A percentile compares a stretch with the other conserved stretches of the same genome.
These are phyloP conservation scores for Fusarium heterosporum DNA, from an alignment of 2,329 filamentous ascomycete genomes.

Conservation along the genomic window DNA sequence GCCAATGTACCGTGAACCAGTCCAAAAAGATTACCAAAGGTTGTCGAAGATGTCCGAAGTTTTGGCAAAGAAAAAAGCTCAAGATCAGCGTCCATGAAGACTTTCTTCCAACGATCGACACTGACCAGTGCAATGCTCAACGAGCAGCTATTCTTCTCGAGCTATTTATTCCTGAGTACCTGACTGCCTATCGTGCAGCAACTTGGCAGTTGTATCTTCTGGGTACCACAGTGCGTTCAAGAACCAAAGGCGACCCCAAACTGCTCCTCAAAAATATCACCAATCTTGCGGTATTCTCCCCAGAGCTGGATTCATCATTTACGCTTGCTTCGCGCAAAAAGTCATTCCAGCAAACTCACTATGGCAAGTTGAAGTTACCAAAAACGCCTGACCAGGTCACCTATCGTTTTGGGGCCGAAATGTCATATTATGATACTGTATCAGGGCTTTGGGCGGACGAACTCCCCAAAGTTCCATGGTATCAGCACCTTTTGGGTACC, in stretches of 20 bases:
- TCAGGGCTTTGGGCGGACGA: slow-evolving; percentile 30
- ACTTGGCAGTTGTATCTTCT: slow-evolving; percentile 28
- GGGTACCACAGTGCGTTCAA: not conserved
- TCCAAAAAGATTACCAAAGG: not conserved
- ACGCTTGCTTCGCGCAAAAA: slow-evolving; percentile 45
- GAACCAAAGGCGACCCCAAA: not conserved
- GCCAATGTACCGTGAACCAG: too few species aligned
- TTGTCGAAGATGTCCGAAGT: slow-evolving; percentile 36
- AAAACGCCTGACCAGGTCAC: slow-evolving; percentile 21
- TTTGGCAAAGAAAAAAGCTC: slow-evolving; percentile 24
- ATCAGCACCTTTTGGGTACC: slow-evolving; percentile 38
- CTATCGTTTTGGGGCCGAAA: slow-evolving; percentile 31
- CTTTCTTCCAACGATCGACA: slow-evolving; percentile 39
- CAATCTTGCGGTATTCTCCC: not conserved
- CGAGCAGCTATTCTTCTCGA: slow-evolving; percentile 61
- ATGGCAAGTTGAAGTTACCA: slow-evolving; percentile 26
- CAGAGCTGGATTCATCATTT: accelerated
- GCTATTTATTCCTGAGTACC: slow-evolving; percentile 60
- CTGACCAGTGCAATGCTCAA: not conserved
- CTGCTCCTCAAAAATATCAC: slow-evolving; percentile 1
- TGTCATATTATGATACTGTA: slow-evolving; percentile 34
- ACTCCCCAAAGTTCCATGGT: slow-evolving; percentile 9
- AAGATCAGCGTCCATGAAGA: slow-evolving; percentile 40
- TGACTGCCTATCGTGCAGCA: slow-evolving; percentile 49
- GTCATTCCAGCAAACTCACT: slow-evolving; percentile 47